Percentiles rank a stretch among this genome's conserved stretches.
These are phyloP conservation scores for Aspergillus chevalieri DNA, from an alignment of 2,329 filamentous ascomycete species.

Conservation along the genomic window DNA sequence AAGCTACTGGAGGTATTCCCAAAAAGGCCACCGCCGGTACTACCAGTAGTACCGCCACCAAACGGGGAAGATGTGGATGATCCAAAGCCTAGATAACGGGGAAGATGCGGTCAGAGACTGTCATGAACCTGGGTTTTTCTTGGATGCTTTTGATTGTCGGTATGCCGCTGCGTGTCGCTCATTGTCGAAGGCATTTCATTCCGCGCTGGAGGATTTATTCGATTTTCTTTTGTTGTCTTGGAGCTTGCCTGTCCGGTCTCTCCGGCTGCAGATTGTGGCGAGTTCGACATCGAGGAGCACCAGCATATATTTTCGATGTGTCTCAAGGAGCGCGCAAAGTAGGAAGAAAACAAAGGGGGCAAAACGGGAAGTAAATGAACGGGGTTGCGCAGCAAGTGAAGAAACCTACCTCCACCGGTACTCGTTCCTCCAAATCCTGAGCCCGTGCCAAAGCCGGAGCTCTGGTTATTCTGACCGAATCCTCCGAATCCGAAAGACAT, in stretches of 20 bases:
- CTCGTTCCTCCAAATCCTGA: slow-evolving; percentile 29
- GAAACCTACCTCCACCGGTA: slow-evolving; percentile 33
- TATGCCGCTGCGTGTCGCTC: slow-evolving; percentile 17
- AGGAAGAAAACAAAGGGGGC: slow-evolving; percentile 1
- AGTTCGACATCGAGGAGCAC: slow-evolving; percentile 25
- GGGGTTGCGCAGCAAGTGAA: background rate
- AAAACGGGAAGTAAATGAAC: slow-evolving; percentile 6
- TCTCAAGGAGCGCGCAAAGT: slow-evolving; percentile 2
- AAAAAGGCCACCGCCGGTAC: slow-evolving; percentile 29
- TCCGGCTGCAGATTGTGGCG: slow-evolving; percentile 12
- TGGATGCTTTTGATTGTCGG: slow-evolving; percentile 16
- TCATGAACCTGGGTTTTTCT: slow-evolving; percentile 26
- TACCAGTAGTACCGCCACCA: slow-evolving; percentile 26
- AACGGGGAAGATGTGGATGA: slow-evolving; percentile 30
- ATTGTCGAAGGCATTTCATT: slow-evolving; percentile 17
- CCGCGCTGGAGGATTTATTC: slow-evolving; percentile 10
- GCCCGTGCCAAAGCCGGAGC: slow-evolving; percentile 33
- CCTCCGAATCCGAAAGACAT: slow-evolving; percentile 46
- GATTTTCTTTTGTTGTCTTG: slow-evolving; percentile 5
- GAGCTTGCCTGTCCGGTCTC: slow-evolving; percentile 16
- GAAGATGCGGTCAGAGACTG: slow-evolving; percentile 34
- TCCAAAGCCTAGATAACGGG: slow-evolving; percentile 37
- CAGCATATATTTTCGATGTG: slow-evolving; percentile 7
- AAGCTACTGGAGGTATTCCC: slow-evolving; percentile 34
- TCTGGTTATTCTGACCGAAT: slow-evolving; percentile 56